A percentile compares a stretch with the other conserved stretches of the same genome.
Conservation (phyloP, 2,329 filamentous ascomycete genomes). For the Apiospora aurea region DNA sequence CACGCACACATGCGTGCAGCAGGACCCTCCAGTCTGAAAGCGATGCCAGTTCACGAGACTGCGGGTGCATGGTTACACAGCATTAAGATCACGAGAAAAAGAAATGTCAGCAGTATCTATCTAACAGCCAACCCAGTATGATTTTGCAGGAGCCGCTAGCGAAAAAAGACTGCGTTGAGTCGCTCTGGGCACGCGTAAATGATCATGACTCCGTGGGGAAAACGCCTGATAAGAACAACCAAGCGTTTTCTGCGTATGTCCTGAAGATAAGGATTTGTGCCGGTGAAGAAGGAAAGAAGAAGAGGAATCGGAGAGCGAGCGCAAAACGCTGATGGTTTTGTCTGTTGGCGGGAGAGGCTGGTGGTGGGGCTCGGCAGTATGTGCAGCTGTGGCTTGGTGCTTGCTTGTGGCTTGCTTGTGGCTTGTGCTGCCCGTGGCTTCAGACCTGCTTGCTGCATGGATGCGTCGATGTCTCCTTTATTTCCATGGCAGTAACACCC, state of each 20-base stretch:
- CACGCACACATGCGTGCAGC: not conserved
- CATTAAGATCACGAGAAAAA: too few relatives aligned
- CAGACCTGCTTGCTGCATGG: not conserved
- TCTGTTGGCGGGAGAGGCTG: not conserved
- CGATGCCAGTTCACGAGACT: too few relatives aligned
- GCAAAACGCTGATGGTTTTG: constrained; percentile 31
- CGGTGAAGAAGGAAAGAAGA: constrained; percentile 51
- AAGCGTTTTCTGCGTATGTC: constrained; percentile 34
- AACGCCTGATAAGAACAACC: constrained; percentile 26
- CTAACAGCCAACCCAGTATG: constrained; percentile 79
- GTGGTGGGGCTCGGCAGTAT: constrained; percentile 20
- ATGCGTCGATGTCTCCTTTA: not conserved
- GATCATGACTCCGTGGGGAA: constrained; percentile 80
- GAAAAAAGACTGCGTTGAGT: constrained; percentile 84
- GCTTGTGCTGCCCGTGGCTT: not conserved
- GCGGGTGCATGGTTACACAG: too few relatives aligned
- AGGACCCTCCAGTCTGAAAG: too few relatives aligned
- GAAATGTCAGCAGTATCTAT: constrained; percentile 87
- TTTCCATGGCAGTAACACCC: not conserved
- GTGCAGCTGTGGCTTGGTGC: not conserved
- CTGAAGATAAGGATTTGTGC: constrained; percentile 95
- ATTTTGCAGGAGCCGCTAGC: constrained; percentile 88
- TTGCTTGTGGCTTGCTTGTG: not conserved
- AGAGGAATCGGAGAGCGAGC: constrained; percentile 30
- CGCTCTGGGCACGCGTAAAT: constrained; percentile 87